Evolutionary conservation across 148 eudicot species (phyloP).

Genomic region (Beta vulgaris): DNA sequence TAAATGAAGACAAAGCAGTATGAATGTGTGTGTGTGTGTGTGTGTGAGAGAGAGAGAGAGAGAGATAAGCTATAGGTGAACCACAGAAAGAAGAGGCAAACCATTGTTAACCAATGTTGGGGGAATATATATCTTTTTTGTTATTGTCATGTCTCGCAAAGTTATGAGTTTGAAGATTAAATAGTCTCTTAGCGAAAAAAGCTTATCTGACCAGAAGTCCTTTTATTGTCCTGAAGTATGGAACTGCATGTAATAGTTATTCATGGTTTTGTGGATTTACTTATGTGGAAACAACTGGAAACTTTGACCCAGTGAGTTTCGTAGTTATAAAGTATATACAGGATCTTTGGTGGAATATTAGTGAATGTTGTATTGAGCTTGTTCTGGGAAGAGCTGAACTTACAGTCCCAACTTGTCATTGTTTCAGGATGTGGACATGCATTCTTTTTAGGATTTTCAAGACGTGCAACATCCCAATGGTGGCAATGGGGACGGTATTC

Average conservation of each 20-base stretch:
- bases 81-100: too few relatives aligned
- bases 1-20: too few relatives aligned
- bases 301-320: background rate
- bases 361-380: background rate
- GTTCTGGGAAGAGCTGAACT: background rate
- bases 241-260: background rate
- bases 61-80: too few relatives aligned
- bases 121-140: too few relatives aligned
- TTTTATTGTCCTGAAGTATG: background rate
- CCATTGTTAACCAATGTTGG: too few relatives aligned
- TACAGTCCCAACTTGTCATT: background rate
- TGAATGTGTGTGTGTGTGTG: too few relatives aligned
- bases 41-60: too few relatives aligned
- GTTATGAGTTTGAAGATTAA: too few relatives aligned
- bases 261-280: background rate
- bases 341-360: background rate
- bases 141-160: too few relatives aligned
- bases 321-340: background rate
- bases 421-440: slow-evolving; percentile 92
- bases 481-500: slow-evolving; percentile 84
- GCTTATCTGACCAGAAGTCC: background rate
- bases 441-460: slow-evolving; percentile 73
- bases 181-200: too few relatives aligned
- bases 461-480: slow-evolving; percentile 89
- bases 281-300: background rate